Evolutionary conservation across 2,329 filamentous ascomycete genomes (phyloP).

Genomic region (Penicillium sp.): DNA sequence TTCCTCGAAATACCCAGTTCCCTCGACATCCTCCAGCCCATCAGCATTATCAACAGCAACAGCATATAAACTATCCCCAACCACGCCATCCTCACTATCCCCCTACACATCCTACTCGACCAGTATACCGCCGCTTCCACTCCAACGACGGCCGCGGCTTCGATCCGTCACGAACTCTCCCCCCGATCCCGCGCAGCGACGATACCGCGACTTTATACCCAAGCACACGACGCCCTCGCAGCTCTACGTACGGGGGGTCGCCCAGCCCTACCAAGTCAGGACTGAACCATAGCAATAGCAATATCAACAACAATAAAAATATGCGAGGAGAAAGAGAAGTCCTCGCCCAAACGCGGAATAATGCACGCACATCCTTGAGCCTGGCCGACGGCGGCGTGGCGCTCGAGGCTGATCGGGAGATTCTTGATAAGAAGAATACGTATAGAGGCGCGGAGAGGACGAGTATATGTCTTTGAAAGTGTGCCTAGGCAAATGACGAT

Average conservation of each 20-base stretch:
- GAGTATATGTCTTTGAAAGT: slow-evolving; percentile 16
- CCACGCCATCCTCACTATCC: background rate
- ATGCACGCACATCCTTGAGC: slow-evolving; percentile 23
- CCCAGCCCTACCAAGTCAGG: background rate
- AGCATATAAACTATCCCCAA: slow-evolving; percentile 3
- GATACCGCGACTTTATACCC: slow-evolving; percentile 33
- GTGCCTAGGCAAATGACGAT: background rate
- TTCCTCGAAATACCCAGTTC: background rate
- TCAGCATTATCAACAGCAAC: slow-evolving; percentile 3
- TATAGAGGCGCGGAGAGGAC: slow-evolving; percentile 31
- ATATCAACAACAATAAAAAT: background rate
- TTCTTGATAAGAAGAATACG: slow-evolving; percentile 20
- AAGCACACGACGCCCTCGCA: slow-evolving; percentile 31
- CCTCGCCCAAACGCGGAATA: too few relatives aligned
- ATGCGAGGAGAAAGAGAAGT: background rate
- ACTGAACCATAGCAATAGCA: background rate
- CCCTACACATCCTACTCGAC: background rate
- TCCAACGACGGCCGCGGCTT: slow-evolving; percentile 17
- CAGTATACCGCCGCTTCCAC: slow-evolving; percentile 14
- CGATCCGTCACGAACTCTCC: slow-evolving; percentile 20
- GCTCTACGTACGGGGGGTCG: slow-evolving; percentile 25
- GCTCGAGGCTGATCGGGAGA: slow-evolving; percentile 14
- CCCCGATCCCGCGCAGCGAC: slow-evolving; percentile 24
- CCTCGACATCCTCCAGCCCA: background rate
- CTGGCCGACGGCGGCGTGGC: slow-evolving; percentile 15